Evolutionary conservation across 805 yeast species (phyloP).

Genomic region (Tetrapisispora taiwanensis): DNA sequence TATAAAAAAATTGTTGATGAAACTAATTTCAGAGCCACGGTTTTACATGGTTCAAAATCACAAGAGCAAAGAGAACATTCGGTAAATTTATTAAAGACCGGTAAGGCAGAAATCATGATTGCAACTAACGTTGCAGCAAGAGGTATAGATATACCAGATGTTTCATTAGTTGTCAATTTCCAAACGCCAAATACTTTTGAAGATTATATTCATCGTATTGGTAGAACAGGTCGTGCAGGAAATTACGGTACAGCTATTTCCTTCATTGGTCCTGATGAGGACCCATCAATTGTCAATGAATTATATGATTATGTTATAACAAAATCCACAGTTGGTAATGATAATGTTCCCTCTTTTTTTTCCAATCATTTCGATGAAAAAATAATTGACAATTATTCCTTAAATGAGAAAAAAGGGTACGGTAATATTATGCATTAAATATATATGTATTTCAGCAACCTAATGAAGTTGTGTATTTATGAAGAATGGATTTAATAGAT

Average conservation of each 20-base stretch:
- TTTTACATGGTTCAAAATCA: constrained; percentile 77
- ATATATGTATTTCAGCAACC: too few species aligned
- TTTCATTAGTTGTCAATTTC: constrained; percentile 74
- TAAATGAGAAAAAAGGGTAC: neutral
- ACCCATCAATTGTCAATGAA: constrained; percentile 38
- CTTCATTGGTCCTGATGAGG: constrained; percentile 52
- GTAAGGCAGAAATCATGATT: constrained; percentile 52
- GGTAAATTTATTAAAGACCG: constrained; percentile 45
- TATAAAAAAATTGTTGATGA: constrained; percentile 39
- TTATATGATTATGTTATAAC: constrained; percentile 22
- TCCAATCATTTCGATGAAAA: neutral
- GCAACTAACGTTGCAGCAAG: constrained; percentile 96
- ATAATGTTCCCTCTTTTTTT: neutral
- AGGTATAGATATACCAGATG: constrained; percentile 87
- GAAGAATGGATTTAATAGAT: too few species aligned
- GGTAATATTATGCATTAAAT: neutral
- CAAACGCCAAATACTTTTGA: constrained; percentile 75
- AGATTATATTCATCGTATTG: constrained; percentile 84
- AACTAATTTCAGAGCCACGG: constrained; percentile 41
- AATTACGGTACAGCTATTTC: constrained; percentile 66
- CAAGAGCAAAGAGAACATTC: constrained; percentile 84
- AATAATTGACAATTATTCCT: neutral
- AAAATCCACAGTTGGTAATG: neutral
- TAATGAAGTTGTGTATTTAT: too few species aligned
- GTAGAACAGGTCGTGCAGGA: constrained; percentile 96